Evolutionary conservation across 2,329 filamentous ascomycete genomes (phyloP).

Genomic region (Sporothrix mexicana): DNA sequence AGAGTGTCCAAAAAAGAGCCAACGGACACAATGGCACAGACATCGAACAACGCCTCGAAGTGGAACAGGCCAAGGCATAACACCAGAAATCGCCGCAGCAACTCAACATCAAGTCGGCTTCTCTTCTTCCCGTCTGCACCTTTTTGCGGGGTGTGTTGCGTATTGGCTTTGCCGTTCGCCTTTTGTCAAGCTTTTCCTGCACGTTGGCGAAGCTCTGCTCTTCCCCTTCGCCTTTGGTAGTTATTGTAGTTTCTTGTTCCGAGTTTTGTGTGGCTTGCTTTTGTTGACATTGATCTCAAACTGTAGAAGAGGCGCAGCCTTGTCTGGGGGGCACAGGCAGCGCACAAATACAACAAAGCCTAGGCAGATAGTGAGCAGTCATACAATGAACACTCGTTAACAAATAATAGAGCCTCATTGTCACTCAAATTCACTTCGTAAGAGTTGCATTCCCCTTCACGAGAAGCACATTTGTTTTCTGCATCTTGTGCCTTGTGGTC

Average conservation of each 20-base stretch:
- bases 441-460: not conserved
- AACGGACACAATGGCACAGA: not conserved
- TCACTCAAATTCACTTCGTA: not conserved
- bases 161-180: not conserved
- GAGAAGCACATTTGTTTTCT: not conserved
- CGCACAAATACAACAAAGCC: not conserved
- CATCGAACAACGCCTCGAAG: not conserved
- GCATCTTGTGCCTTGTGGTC: slow-evolving; percentile 20
- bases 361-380: not conserved
- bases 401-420: not conserved
- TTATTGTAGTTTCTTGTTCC: not conserved
- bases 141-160: not conserved
- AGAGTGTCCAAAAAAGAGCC: not conserved
- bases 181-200: not conserved
- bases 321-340: not conserved
- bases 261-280: not conserved
- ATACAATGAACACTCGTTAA: too few relatives aligned
- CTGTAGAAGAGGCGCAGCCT: slow-evolving; percentile 2
- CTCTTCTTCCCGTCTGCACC: not conserved
- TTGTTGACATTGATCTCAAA: not conserved
- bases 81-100: not conserved
- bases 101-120: slow-evolving; percentile 4
- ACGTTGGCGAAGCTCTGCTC: too few relatives aligned
- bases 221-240: not conserved
- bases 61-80: slow-evolving; percentile 17